Evolutionary conservation across 352 stramenopile genomes (phyloP), one percentile per base, ranked within the genome.

Genomic region (Globisporangium abappressorium): DNA sequence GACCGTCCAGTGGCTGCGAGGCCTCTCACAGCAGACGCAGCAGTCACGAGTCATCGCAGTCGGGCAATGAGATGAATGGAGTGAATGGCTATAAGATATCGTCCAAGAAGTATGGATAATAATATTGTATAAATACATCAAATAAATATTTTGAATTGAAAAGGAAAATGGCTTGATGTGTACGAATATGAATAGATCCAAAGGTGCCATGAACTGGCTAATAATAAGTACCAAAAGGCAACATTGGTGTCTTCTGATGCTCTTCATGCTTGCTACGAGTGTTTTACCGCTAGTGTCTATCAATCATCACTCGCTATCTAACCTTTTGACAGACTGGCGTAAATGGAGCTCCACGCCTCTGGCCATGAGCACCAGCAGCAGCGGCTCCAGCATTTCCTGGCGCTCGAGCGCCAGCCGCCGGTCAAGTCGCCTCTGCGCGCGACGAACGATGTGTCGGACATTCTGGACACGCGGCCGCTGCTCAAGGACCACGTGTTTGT

Each of bases 381-480:
- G 26, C 71, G 69, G 41, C 33, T 88, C 30, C 76, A 80, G 46
- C 77, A 74, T 26, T 90, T 90, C 54, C 64, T 90, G 41, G 68
- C 73, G 24, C 75, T 78, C 14, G 82, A 79, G 51, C 60, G 63
- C 22, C 62, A 66, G 15, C 73, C 71, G 11, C 66, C 68, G 5
- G 41, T 61, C 24, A 75, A 80, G 26, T 66, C 64, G 2, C 82
- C 80, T 12, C 53, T 80, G 15, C 80, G 84, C 60, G 57, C 64
- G 14, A 90, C 85, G 63, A 91, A 93, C 70, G 72, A 90, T 56
- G 75, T 93, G 51, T 81, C 79, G 6, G 85, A 93, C 58, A 93
- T 93, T 49, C 43, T 64, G 8, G 82, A 82, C 43, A 67, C 85
- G 6, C 65, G 69, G 14, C 78, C 81, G 20, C 43, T 84, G 70